Base-by-base conservation (phyloP, 2,329 filamentous ascomycete genomes). In the Dendryphion nanum region DNA sequence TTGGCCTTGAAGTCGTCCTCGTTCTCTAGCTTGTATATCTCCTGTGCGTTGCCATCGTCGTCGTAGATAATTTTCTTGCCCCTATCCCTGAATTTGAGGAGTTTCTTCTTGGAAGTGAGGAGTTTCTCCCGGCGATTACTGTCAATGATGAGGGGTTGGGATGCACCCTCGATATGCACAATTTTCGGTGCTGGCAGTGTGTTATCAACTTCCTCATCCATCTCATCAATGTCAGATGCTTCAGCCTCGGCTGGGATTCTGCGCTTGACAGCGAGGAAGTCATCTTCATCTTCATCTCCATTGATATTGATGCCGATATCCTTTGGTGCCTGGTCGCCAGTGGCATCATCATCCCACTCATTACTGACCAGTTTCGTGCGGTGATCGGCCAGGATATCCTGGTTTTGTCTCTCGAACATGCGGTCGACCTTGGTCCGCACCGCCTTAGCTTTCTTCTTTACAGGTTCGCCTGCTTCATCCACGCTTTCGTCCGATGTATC, bases 331-430 rank as follows among this genome's bases (percentile, higher is more conserved):
- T 68, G 58, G 23, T 64, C 59, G 20, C 60, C 49, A n/a, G 66
- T 61, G 45, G 68, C 66, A 50, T 66, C 45, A 41, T 75, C 64
- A 5, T 68, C 65, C 3, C 67, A 59, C 17, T 66, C 69, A 28
- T 73, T 69, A 35, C 78, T 81, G 43, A 97, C 82, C 47, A 98
- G 77, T 59, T 91, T 95, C 42, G 82, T 81, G 72, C 96, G 97
- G 68, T 98, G 93, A 39, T 85, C 82, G n/a, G 91, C 90, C 48
- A 98, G 70, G 20, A 98, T 86, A 60, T 96, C 90, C 67, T 97
- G 91, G 67, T 98, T 98, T 53, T 85, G 86, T 44, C 93, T 79
- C 72, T 96, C 91, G 67, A 97, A 96, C 93, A 98, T 97, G 53
- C 89, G 85, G 66, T 98, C 89, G 63, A 95, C 94, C 66, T 95